Conservation (phyloP, 441 rosid genomes). For the Populus tomentosa region DNA sequence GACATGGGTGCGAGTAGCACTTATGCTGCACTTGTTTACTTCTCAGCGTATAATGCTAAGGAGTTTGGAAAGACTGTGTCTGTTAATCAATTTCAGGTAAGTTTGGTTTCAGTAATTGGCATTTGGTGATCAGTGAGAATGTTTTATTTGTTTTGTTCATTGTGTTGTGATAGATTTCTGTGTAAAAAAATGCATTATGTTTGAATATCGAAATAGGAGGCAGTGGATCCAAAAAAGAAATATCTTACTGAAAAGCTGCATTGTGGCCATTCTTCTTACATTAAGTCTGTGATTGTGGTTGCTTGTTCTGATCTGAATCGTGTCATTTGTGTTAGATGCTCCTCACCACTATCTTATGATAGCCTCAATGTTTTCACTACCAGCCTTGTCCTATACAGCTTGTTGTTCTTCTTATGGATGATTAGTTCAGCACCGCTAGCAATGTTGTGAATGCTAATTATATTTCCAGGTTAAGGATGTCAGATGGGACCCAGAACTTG, state of each 20-base stretch:
- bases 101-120: background rate
- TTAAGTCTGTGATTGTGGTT: background rate
- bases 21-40: conserved; percentile 80
- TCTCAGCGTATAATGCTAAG: conserved; percentile 74
- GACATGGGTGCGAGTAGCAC: conserved; percentile 94
- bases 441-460: conserved; percentile 8
- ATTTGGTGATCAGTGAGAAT: background rate
- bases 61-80: conserved; percentile 81
- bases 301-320: background rate
- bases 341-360: background rate
- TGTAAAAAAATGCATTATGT: background rate
- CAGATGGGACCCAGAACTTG: conserved; percentile 91
- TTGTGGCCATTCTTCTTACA: background rate
- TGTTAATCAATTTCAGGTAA: conserved; percentile 90
- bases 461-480: conserved; percentile 86
- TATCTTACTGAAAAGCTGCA: background rate
- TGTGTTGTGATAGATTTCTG: background rate
- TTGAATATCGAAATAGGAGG: background rate
- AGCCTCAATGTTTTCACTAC: background rate
- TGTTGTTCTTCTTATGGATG: background rate
- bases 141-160: background rate
- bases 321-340: background rate
- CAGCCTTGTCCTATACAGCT: background rate
- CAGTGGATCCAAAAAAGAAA: background rate
- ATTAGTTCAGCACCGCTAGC: background rate